Conservation (phyloP, 2,329 filamentous ascomycete species). For the Fusarium robinianum region DNA sequence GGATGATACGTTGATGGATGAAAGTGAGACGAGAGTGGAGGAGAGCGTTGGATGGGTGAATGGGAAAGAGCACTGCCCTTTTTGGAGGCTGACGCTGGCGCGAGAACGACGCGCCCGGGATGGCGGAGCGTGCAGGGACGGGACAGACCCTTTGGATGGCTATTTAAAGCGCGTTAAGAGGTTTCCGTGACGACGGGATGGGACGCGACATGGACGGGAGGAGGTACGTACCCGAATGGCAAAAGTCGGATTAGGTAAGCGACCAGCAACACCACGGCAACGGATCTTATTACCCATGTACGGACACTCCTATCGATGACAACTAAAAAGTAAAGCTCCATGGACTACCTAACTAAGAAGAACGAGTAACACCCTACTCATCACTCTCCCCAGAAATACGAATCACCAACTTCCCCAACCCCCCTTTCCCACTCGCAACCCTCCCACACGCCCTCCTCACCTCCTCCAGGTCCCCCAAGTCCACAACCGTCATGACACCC, state of each 20-base stretch:
- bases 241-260: no score
- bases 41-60: slow-evolving; percentile 1
- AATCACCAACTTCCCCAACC: slow-evolving; percentile 38
- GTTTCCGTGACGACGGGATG: slow-evolving; percentile 6
- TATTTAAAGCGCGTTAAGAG: slow-evolving; percentile 19
- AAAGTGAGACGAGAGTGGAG: slow-evolving; percentile 6
- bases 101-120: slow-evolving; percentile 24
- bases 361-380: not conserved
- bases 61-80: slow-evolving; percentile 2
- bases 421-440: slow-evolving; percentile 38
- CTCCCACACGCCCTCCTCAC: slow-evolving; percentile 48
- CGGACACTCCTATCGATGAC: no score
- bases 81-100: slow-evolving; percentile 20
- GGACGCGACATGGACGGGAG: slow-evolving; percentile 4
- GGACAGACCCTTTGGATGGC: not conserved
- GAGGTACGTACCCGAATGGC: not conserved
- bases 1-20: not conserved
- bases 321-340: not conserved
- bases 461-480: slow-evolving; percentile 49
- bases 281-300: no score
- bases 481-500: slow-evolving; percentile 47
- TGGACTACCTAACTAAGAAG: no score
- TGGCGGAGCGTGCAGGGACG: not conserved
- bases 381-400: slow-evolving; percentile 19
- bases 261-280: not conserved